Evolutionary conservation across 78 protist species (phyloP).

Genomic region (Protostelium mycophagum): DNA sequence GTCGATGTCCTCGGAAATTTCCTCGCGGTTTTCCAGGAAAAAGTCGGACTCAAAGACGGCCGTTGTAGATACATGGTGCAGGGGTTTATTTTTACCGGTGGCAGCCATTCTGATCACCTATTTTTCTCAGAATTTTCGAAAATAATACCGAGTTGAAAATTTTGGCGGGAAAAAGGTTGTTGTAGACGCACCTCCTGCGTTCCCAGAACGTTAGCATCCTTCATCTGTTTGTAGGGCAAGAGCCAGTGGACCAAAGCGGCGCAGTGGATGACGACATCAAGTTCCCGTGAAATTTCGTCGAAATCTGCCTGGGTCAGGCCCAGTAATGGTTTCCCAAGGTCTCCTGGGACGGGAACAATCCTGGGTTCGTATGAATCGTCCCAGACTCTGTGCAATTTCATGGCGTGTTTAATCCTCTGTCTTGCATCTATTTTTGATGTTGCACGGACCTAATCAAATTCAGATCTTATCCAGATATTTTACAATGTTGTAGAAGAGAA

Average conservation of each 20-base stretch:
- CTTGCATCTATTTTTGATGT: neutral
- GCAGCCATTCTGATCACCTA: constrained; percentile 44
- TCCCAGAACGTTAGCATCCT: constrained; percentile 59
- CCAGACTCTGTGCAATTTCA: constrained; percentile 9
- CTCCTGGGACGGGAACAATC: constrained; percentile 3
- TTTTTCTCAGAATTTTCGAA: no score
- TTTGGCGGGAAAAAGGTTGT: neutral
- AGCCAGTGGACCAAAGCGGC: constrained; percentile 79
- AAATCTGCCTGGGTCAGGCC: neutral
- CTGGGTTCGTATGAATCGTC: neutral
- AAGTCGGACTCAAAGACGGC: constrained; percentile 53
- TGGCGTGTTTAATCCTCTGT: neutral
- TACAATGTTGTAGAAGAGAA: no score
- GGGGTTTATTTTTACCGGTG: neutral
- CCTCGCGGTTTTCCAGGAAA: constrained; percentile 2
- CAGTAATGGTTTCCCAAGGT: neutral
- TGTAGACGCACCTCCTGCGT: constrained; percentile 8
- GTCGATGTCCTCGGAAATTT: neutral
- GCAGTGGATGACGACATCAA: constrained; percentile 45
- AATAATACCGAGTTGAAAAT: neutral
- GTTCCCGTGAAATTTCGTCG: constrained; percentile 3
- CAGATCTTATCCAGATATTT: no score
- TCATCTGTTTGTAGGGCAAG: constrained; percentile 58
- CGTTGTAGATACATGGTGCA: constrained; percentile 72
- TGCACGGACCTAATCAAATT: constrained; percentile 20